Evolutionary conservation across 1,139 yeast species (phyloP).

Genomic region (Casaregolazyma lundiana): DNA sequence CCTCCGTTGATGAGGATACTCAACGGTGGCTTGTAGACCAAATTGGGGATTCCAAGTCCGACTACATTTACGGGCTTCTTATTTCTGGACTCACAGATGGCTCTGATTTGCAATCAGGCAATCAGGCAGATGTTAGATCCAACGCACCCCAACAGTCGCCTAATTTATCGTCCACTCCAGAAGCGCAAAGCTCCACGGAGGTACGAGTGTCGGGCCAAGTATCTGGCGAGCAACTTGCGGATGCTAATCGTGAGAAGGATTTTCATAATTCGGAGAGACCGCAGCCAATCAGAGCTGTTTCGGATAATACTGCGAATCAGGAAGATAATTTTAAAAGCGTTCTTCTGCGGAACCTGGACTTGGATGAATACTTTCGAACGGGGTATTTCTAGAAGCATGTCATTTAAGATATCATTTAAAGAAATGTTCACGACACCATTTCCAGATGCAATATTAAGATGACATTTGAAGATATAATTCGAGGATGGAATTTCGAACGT

Average conservation of each 20-base stretch:
- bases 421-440: too few relatives aligned
- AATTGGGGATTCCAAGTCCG: conserved; percentile 15
- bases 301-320: conserved; percentile 11
- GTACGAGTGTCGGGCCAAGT: background rate
- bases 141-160: too few relatives aligned
- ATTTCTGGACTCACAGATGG: conserved; percentile 20
- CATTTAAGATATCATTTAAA: too few relatives aligned
- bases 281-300: conserved; percentile 3
- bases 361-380: conserved; percentile 18
- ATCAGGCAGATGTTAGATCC: background rate
- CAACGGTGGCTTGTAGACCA: conserved; percentile 26
- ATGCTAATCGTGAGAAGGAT: background rate
- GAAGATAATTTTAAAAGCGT: conserved; percentile 21
- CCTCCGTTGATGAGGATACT: conserved; percentile 25
- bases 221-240: background rate
- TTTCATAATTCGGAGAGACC: background rate
- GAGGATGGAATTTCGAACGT: too few relatives aligned
- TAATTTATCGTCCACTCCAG: too few relatives aligned
- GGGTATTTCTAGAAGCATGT: too few relatives aligned
- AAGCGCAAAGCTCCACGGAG: background rate
- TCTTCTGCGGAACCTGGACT: conserved; percentile 23
- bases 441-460: background rate
- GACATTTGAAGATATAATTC: too few relatives aligned
- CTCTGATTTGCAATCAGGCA: background rate
- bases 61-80: conserved; percentile 25